Conservation (phyloP, 208 protist species). For the Acanthamoeba lenticulata region DNA sequence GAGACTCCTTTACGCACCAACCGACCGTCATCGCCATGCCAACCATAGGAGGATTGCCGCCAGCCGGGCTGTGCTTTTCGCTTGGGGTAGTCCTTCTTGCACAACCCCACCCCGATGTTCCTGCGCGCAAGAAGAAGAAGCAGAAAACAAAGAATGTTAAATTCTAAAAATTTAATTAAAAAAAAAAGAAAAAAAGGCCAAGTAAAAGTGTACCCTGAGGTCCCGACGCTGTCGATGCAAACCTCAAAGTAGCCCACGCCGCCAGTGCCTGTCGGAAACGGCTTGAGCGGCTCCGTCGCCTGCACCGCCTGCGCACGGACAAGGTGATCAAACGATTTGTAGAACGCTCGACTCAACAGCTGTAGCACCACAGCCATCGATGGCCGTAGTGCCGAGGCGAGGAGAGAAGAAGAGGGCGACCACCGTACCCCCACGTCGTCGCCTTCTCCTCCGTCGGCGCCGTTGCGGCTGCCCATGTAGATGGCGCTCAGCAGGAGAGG, state of each 20-base stretch:
- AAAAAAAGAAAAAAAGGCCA: neutral
- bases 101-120: slow-evolving; percentile 8
- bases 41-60: slow-evolving; percentile 44
- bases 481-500: neutral
- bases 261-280: neutral
- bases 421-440: slow-evolving; percentile 5
- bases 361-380: neutral
- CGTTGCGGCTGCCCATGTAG: neutral
- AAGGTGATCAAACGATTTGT: neutral
- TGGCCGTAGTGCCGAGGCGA: neutral
- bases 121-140: neutral
- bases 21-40: slow-evolving; percentile 53
- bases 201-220: slow-evolving; percentile 4
- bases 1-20: no score
- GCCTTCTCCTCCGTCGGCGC: neutral
- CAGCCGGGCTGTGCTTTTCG: slow-evolving; percentile 14
- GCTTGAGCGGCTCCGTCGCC: neutral
- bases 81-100: slow-evolving; percentile 37
- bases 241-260: slow-evolving; percentile 48
- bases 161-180: neutral
- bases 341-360: neutral
- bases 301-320: neutral
- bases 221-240: neutral
- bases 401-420: neutral
- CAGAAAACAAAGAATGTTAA: neutral